Evolutionary conservation across 805 yeast genomes (phyloP), one percentile per base, ranked within the genome.

Genomic region (Naumovozyma castellii): DNA sequence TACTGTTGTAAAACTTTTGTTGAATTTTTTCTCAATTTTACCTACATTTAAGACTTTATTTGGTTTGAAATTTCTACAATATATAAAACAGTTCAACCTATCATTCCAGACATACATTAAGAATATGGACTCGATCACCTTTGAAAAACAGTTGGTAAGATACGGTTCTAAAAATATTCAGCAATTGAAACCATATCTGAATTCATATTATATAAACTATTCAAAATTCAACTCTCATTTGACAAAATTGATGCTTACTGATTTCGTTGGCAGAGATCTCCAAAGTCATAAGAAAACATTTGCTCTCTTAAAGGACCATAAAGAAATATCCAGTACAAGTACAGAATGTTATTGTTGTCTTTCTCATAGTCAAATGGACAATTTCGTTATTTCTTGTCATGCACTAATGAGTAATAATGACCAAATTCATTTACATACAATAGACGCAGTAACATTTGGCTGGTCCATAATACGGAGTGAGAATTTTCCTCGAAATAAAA

Each of bases 21-120:
- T 59, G 15, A 54, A 52, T 41, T 50, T 53, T 37, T 57, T 47
- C 22, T 44, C 53, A 1, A 22, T 47, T 6, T 29, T 48, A 25
- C 48, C 57, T 3, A 37, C 37, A 5, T 45, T 38, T 19, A 56
- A 52, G 41, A 41, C 46, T 3, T 37, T 57, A 12, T 54, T 56
- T 35, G 62, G 59, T 3, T 33, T 60, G 36, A 60, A 60, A 43
- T 50, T 59, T 42, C 40, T 57, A 15, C 57, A 59, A 37, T 59
- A 58, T 20, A 39, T 54, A n/a, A 37, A 39, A 14, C 51, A 50
- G 32, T 57, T 43, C 37, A 45, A 51, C 14, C 39, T 57, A 13
- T 22, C 39, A 6, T 53, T 54, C 34, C 47, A 46, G 10, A 25
- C 36, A 3, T 57, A 47, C 31, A 49, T 59, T 25, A 57, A 50